These are phyloP conservation scores for Papiliotrema flavescens DNA, from an alignment of 1,284 basidiomycete genomes.

Conservation along the genomic window DNA sequence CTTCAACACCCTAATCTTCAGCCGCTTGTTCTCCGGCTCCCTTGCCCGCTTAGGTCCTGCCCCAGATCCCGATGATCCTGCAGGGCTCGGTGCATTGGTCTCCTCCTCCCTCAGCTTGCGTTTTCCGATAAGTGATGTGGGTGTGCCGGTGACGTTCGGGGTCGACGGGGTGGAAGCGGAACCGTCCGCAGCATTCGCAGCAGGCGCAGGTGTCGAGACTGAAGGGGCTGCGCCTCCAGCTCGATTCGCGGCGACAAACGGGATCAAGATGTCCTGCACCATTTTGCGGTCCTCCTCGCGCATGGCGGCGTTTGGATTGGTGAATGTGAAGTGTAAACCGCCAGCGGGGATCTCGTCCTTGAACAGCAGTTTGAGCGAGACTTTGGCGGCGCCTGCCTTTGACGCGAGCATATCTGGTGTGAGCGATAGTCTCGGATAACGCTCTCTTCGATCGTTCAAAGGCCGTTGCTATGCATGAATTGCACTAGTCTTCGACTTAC, in stretches of 20 bases:
- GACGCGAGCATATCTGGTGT: slow-evolving; percentile 44
- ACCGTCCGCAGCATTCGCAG: background rate
- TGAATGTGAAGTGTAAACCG: slow-evolving; percentile 46
- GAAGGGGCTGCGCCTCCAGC: slow-evolving; percentile 7
- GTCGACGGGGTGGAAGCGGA: slow-evolving; percentile 6
- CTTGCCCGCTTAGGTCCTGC: slow-evolving; percentile 10
- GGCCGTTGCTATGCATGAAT: background rate
- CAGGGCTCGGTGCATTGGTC: slow-evolving; percentile 7
- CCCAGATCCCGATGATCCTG: slow-evolving; percentile 1
- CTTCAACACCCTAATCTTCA: slow-evolving; percentile 67
- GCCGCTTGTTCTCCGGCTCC: slow-evolving; percentile 51
- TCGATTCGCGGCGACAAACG: slow-evolving; percentile 42
- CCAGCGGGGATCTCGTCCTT: slow-evolving; percentile 43
- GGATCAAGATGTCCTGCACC: slow-evolving; percentile 45
- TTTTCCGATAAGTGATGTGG: slow-evolving; percentile 5
- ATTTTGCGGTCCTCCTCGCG: slow-evolving; percentile 32
- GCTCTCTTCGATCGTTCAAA: no score
- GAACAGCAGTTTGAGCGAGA: slow-evolving; percentile 44
- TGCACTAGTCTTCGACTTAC: slow-evolving; percentile 21
- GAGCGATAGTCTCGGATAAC: no score
- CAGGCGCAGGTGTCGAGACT: slow-evolving; percentile 5
- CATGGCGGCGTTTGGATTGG: slow-evolving; percentile 15
- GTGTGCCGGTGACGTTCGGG: slow-evolving; percentile 3
- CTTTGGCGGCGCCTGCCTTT: slow-evolving; percentile 37
- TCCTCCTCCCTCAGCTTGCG: slow-evolving; percentile 46